Conservation (phyloP, 345 rosid genomes). For the Ailanthus altissimus region DNA sequence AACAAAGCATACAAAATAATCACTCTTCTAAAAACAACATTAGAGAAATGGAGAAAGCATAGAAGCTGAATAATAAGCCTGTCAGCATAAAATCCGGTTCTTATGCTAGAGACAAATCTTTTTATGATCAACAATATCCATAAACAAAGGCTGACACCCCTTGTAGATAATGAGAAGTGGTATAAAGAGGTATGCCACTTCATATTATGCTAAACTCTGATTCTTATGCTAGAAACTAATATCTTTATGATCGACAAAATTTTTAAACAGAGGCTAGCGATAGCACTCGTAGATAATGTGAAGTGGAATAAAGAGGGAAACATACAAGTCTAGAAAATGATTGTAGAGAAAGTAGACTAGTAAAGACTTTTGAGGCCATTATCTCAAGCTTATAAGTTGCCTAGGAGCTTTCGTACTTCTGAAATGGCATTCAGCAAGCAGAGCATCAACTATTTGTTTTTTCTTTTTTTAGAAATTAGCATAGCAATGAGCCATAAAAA, state of each 20-base stretch:
- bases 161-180: not conserved
- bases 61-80: not conserved
- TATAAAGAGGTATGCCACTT: not conserved
- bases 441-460: not conserved
- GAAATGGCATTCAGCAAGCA: not conserved
- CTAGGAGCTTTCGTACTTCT: not conserved
- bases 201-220: not conserved
- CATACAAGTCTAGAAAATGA: too few species aligned
- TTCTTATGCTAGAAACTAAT: not conserved
- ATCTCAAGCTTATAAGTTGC: not conserved
- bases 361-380: not conserved
- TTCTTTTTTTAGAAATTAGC: too few species aligned
- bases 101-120: not conserved
- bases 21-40: not conserved
- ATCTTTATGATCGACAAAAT: not conserved
- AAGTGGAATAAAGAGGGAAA: not conserved
- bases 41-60: not conserved
- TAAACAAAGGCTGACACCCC: too few species aligned
- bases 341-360: not conserved
- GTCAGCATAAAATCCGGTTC: not conserved
- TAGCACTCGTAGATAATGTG: not conserved
- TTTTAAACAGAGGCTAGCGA: not conserved
- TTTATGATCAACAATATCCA: too few species aligned
- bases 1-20: not conserved
- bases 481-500: not conserved